These are phyloP conservation scores for Aspergillus pseudotamarii DNA, from an alignment of 2,329 filamentous ascomycete species.

Conservation along the genomic window DNA sequence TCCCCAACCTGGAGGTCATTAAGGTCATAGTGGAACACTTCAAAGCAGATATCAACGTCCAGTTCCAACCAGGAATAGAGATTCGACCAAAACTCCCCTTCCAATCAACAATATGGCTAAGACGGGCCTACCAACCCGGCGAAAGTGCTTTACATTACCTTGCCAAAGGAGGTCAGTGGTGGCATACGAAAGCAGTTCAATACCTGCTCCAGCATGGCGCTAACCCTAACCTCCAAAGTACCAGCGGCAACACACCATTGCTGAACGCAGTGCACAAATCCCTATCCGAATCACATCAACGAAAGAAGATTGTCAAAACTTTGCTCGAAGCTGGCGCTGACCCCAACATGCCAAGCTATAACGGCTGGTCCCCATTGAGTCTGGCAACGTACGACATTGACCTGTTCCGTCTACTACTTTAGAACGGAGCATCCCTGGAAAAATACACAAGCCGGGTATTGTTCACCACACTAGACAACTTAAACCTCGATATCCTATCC, in stretches of 20 bases:
- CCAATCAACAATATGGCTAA: constrained; percentile 11
- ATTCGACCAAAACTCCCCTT: constrained; percentile 13
- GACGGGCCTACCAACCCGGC: constrained; percentile 14
- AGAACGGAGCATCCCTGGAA: constrained; percentile 19
- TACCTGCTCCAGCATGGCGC: constrained; percentile 23
- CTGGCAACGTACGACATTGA: constrained; percentile 14
- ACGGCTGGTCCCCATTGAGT: constrained; percentile 18
- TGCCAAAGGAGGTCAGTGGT: constrained; percentile 24
- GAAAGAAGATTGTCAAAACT: constrained; percentile 13
- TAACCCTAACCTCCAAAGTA: constrained; percentile 17
- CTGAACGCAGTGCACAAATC: neutral
- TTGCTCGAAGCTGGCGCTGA: constrained; percentile 22
- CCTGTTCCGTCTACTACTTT: constrained; percentile 17
- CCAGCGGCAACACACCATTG: constrained; percentile 4
- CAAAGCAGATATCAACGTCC: constrained; percentile 20
- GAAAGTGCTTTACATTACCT: constrained; percentile 23
- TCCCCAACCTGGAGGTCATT: constrained; percentile 23
- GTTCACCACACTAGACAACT: constrained; percentile 12
- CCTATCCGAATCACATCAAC: constrained; percentile 15
- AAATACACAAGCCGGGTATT: neutral
- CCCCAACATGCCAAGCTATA: constrained; percentile 18
- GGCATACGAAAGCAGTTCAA: constrained; percentile 19
- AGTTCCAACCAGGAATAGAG: constrained; percentile 8
- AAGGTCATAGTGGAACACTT: constrained; percentile 22
- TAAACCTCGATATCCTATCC: constrained; percentile 11